Conservation (phyloP, 495 filamentous ascomycete species). For the Talaromyces proteolyticus region DNA sequence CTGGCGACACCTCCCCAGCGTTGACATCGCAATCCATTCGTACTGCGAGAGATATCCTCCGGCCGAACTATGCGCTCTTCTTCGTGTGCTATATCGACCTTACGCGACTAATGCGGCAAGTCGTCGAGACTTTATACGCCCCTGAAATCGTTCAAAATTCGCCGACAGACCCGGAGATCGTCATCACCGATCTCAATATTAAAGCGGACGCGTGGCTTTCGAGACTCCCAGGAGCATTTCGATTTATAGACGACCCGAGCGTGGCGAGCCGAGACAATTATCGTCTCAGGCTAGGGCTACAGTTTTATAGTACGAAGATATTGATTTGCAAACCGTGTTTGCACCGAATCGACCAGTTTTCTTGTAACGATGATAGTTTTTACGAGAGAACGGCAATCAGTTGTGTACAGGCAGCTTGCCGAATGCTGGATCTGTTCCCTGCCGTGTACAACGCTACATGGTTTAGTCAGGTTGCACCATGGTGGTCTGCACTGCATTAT, state of each 20-base stretch:
- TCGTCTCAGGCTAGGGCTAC: slow-evolving; percentile 33
- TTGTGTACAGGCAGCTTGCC: slow-evolving; percentile 43
- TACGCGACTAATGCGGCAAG: slow-evolving; percentile 38
- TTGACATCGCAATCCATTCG: slow-evolving; percentile 1
- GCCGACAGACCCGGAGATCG: slow-evolving; percentile 46
- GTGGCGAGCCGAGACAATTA: slow-evolving; percentile 8
- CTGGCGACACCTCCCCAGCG: neutral
- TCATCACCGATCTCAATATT: slow-evolving; percentile 37
- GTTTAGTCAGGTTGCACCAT: slow-evolving; percentile 43
- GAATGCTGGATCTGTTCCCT: slow-evolving; percentile 43
- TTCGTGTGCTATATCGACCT: slow-evolving; percentile 38
- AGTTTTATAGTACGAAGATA: slow-evolving; percentile 48
- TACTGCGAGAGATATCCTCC: slow-evolving; percentile 14
- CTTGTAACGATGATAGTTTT: slow-evolving; percentile 39
- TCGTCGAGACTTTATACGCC: slow-evolving; percentile 45
- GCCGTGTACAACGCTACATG: slow-evolving; percentile 21
- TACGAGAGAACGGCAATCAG: slow-evolving; percentile 36
- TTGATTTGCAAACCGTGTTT: slow-evolving; percentile 54
- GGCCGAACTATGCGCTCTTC: slow-evolving; percentile 31
- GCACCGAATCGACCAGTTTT: slow-evolving; percentile 35
- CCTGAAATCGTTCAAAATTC: slow-evolving; percentile 39
- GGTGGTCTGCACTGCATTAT: slow-evolving; percentile 55
- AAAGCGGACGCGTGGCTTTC: slow-evolving; percentile 44
- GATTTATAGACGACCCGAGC: slow-evolving; percentile 20
- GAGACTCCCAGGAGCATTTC: slow-evolving; percentile 37